A percentile compares a stretch with the other conserved stretches of the same genome.
Evolutionary conservation across 495 filamentous ascomycete genomes (phyloP).

Genomic region (Lepraria neglecta): DNA sequence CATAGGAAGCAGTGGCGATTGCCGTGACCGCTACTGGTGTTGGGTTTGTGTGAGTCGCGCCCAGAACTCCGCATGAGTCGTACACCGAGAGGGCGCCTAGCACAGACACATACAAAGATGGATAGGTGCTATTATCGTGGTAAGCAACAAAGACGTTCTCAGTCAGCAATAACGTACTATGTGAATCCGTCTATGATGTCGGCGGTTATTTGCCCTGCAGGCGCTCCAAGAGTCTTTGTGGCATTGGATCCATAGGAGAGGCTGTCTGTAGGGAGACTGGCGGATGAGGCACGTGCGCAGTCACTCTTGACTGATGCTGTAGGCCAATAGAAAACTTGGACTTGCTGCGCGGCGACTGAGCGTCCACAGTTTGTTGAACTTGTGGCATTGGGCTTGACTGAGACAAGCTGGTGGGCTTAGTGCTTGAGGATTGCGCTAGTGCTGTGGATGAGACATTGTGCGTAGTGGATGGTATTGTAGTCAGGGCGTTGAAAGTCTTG

Average conservation of each 20-base stretch:
- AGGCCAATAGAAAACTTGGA: conserved; percentile 22
- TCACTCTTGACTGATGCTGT: conserved; percentile 17
- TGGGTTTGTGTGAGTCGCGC: conserved; percentile 14
- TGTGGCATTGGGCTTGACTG: not conserved
- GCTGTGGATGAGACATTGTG: too few relatives aligned
- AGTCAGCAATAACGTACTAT: not conserved
- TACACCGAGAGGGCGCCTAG: conserved; percentile 18
- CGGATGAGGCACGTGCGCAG: conserved; percentile 16
- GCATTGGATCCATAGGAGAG: conserved; percentile 18
- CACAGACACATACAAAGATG: conserved; percentile 22
- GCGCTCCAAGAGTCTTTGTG: conserved; percentile 2
- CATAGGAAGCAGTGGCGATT: conserved; percentile 22
- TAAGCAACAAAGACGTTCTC: not conserved
- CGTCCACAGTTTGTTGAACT: conserved; percentile 16
- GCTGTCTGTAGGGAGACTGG: conserved; percentile 3
- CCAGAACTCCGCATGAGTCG: conserved; percentile 18
- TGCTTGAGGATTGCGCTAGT: too few relatives aligned
- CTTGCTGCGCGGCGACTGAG: conserved; percentile 20
- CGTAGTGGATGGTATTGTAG: too few relatives aligned
- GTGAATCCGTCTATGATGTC: conserved; percentile 20
- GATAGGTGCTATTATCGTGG: conserved; percentile 9
- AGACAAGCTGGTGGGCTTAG: too few relatives aligned
- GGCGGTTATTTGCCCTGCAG: not conserved
- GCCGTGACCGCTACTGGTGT: conserved; percentile 20
- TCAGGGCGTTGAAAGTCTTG: too few relatives aligned